Evolutionary conservation across 805 yeast species (phyloP).

Genomic region (Monosporozyma servazzii): DNA sequence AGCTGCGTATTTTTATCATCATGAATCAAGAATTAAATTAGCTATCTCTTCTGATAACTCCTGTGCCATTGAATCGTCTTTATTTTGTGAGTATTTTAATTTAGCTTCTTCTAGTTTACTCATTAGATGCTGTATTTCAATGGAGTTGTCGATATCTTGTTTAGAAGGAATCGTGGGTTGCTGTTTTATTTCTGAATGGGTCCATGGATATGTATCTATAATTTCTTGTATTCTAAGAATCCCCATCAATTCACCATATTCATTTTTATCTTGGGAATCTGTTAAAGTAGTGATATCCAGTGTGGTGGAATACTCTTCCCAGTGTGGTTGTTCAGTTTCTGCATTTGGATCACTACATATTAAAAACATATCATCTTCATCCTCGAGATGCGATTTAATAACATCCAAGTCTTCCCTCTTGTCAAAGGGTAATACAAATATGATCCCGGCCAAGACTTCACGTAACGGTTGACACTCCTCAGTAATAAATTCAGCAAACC

Average conservation of each 20-base stretch:
- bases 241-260: conserved; percentile 34
- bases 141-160: too few relatives aligned
- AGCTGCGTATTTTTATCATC: not conserved
- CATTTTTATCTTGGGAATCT: not conserved
- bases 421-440: conserved; percentile 26
- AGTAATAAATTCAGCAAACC: conserved; percentile 33
- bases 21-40: conserved; percentile 2
- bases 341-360: not conserved
- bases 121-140: conserved; percentile 4
- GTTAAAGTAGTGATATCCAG: conserved; percentile 15
- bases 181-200: conserved; percentile 8
- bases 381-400: conserved; percentile 7
- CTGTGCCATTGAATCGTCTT: conserved; percentile 12
- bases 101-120: conserved; percentile 15
- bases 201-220: conserved; percentile 44
- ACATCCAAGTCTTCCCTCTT: not conserved
- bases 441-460: conserved; percentile 37
- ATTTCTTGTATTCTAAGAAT: conserved; percentile 36
- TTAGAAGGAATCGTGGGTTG: not conserved
- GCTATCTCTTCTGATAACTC: conserved; percentile 21
- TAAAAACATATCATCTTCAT: conserved; percentile 2
- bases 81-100: conserved; percentile 12
- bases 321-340: not conserved
- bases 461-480: conserved; percentile 35
- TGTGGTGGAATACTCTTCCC: not conserved